phyloP scores from a whole-genome alignment of 2,329 filamentous ascomycete genomes.

The Aspergillus sp. region DNA sequence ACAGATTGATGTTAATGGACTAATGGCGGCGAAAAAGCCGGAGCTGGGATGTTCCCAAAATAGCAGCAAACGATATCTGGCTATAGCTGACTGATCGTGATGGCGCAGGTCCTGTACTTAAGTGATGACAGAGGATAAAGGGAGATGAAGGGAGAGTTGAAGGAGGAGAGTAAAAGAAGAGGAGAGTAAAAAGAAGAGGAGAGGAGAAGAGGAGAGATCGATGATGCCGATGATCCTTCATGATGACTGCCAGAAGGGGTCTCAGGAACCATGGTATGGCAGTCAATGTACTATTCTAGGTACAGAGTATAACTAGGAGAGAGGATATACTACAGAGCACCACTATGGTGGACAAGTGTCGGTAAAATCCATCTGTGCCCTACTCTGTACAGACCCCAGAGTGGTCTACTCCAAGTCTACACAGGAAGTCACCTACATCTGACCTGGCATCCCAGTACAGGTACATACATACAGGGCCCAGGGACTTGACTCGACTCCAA shows the following conservation, averaged over 20 bases:
- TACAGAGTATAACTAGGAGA: too few relatives aligned
- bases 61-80: conserved; percentile 14
- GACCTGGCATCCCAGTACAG: too few relatives aligned
- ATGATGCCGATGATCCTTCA: neutral
- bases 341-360: too few relatives aligned
- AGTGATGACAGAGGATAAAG: conserved; percentile 1
- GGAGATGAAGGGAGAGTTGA: neutral
- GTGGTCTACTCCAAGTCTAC: neutral
- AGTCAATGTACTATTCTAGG: too few relatives aligned
- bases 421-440: neutral
- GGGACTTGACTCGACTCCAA: too few relatives aligned
- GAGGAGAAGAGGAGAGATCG: neutral
- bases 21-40: conserved; percentile 18
- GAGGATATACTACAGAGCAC: too few relatives aligned
- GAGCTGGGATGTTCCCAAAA: conserved; percentile 26
- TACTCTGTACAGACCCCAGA: neutral
- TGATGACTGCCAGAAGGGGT: neutral
- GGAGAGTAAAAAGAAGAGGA: neutral
- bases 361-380: too few relatives aligned
- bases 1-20: neutral
- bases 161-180: neutral
- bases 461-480: neutral
- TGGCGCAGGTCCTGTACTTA: too few relatives aligned
- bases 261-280: neutral
- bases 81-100: conserved; percentile 9